phyloP scores from a whole-genome alignment of 345 rosid species.

The Erucastrum elatum region DNA sequence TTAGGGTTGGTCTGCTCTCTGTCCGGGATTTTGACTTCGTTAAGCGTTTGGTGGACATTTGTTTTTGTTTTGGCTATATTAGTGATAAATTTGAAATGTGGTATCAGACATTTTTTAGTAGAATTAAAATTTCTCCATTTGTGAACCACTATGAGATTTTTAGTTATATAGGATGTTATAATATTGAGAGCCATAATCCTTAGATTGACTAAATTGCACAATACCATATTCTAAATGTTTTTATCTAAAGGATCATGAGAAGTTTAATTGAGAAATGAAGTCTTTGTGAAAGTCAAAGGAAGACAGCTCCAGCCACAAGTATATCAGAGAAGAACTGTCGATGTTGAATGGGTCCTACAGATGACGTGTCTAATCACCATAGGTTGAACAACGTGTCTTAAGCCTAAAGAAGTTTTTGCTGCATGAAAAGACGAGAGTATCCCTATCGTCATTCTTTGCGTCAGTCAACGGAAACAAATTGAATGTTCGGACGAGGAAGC shows the following conservation, averaged over 20 bases:
- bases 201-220: no score
- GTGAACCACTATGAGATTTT: no score
- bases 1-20: not conserved
- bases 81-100: no score
- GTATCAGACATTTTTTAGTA: no score
- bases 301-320: slow-evolving; percentile 29
- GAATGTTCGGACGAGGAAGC: slow-evolving; percentile 26
- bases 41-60: not conserved
- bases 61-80: no score
- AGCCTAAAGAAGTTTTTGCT: not conserved
- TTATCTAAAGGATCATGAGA: not conserved
- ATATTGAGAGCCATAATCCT: no score
- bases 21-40: not conserved
- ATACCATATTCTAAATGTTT: not conserved
- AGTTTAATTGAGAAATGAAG: not conserved
- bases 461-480: slow-evolving; percentile 17
- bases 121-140: no score
- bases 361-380: slow-evolving; percentile 8
- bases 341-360: slow-evolving; percentile 12
- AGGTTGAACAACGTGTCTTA: slow-evolving; percentile 29
- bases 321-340: slow-evolving; percentile 1
- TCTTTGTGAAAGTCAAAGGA: slow-evolving; percentile 20
- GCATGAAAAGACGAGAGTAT: not conserved
- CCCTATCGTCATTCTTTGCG: slow-evolving; percentile 25
- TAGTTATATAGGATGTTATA: no score